These are phyloP conservation scores for Ulmus americana DNA, from an alignment of 331 rosid species.

Conservation along the genomic window DNA sequence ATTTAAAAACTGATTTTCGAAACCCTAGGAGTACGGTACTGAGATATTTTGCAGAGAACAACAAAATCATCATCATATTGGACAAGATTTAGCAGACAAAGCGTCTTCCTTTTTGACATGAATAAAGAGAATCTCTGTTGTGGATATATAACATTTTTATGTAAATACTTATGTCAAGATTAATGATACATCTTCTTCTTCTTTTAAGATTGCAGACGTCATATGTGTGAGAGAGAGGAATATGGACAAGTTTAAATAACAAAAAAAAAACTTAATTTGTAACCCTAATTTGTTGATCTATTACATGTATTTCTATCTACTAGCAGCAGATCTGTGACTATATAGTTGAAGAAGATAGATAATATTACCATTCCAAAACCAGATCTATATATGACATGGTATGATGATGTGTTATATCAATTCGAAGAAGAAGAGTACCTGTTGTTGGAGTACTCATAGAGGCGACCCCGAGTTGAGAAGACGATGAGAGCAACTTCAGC, in stretches of 20 bases:
- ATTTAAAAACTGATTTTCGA: too few relatives aligned
- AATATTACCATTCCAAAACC: neutral
- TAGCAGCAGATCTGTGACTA: constrained; percentile 32
- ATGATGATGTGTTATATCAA: too few relatives aligned
- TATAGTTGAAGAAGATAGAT: neutral
- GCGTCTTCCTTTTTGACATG: neutral
- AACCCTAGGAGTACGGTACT: too few relatives aligned
- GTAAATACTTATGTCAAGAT: neutral
- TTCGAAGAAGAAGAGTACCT: constrained; percentile 33
- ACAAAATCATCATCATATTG: neutral
- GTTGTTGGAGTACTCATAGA: constrained; percentile 81
- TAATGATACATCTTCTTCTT: neutral
- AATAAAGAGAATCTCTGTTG: too few relatives aligned
- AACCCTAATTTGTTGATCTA: constrained; percentile 23
- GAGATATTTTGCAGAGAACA: neutral
- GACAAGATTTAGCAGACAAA: neutral
- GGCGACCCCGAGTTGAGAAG: constrained; percentile 82
- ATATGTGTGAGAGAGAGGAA: constrained; percentile 31
- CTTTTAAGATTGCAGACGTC: neutral
- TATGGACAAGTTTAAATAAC: constrained; percentile 7
- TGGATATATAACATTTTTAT: too few relatives aligned
- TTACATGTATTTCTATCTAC: constrained; percentile 27
- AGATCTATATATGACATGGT: too few relatives aligned
- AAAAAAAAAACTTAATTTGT: constrained; percentile 35
- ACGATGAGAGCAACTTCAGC: constrained; percentile 93